phyloP scores from a whole-genome alignment of 768 basidiomycete species.

The Lactarius hengduanensis region DNA sequence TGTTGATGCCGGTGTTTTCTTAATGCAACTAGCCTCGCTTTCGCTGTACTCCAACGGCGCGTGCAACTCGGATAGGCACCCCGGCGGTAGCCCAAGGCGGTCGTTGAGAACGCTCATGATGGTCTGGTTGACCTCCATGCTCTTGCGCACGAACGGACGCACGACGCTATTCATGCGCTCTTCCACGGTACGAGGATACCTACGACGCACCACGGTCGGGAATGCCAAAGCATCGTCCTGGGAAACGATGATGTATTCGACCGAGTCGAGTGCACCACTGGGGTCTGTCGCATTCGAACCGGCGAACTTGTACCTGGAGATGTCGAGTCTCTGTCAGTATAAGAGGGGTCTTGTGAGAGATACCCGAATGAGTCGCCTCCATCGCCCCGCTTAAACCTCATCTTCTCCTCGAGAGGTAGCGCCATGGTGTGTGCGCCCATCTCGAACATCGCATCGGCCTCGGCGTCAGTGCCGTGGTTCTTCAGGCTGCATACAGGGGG shows the following conservation, averaged over 20 bases:
- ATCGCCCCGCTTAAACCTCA: slow-evolving; percentile 44
- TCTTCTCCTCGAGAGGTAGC: slow-evolving; percentile 42
- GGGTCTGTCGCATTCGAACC: slow-evolving; percentile 32
- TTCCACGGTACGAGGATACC: slow-evolving; percentile 37
- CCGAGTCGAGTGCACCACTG: slow-evolving; percentile 29
- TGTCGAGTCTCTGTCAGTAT: background rate
- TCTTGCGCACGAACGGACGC: slow-evolving; percentile 34
- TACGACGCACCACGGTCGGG: slow-evolving; percentile 35
- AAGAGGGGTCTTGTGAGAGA: no score
- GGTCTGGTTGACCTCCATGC: slow-evolving; percentile 34
- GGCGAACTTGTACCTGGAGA: slow-evolving; percentile 25
- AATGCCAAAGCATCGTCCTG: slow-evolving; percentile 39
- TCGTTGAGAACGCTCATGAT: slow-evolving; percentile 36
- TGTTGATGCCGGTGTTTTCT: slow-evolving; percentile 25
- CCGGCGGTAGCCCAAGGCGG: slow-evolving; percentile 37
- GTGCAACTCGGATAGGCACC: slow-evolving; percentile 35
- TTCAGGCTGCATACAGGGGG: slow-evolving; percentile 36
- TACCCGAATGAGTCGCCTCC: slow-evolving; percentile 25
- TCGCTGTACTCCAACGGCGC: slow-evolving; percentile 33
- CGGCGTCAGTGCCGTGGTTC: slow-evolving; percentile 42
- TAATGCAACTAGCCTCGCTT: slow-evolving; percentile 37
- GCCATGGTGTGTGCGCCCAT: slow-evolving; percentile 41
- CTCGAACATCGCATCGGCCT: slow-evolving; percentile 41
- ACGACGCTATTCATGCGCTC: slow-evolving; percentile 34
- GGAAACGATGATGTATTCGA: slow-evolving; percentile 28